These are phyloP conservation scores for Evansstolkia leycettana DNA, from an alignment of 495 filamentous ascomycete genomes.

Conservation along the genomic window DNA sequence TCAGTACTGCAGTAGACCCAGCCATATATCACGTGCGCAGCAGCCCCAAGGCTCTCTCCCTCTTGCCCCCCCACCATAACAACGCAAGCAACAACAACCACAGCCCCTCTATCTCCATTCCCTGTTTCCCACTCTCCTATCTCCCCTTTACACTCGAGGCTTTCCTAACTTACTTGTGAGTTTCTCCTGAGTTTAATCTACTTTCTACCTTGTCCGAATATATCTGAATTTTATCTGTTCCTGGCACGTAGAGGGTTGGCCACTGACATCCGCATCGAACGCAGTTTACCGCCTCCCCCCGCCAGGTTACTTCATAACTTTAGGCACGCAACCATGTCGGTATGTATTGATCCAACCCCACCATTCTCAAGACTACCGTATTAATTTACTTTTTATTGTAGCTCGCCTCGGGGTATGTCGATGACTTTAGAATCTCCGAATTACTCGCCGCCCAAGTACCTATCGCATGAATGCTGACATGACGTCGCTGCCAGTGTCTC, in stretches of 20 bases:
- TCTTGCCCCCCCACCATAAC: not conserved
- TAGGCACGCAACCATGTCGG: conserved; percentile 27
- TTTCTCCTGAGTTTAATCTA: not conserved
- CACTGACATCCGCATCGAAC: not conserved
- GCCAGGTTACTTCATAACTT: not conserved
- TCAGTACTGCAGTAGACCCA: too few species aligned
- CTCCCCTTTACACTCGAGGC: not conserved
- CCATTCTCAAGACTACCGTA: conserved; percentile 7
- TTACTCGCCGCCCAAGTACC: not conserved
- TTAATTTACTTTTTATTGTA: conserved; percentile 8
- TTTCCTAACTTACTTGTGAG: not conserved
- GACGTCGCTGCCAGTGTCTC: conserved; percentile 45
- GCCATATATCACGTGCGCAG: not conserved
- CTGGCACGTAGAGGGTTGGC: too few species aligned
- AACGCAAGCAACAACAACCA: not conserved
- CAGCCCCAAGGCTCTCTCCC: too few species aligned
- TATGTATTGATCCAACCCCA: conserved; percentile 1
- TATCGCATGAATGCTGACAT: not conserved
- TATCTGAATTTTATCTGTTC: too few species aligned
- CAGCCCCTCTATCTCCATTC: conserved; percentile 1
- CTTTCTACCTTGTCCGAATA: not conserved
- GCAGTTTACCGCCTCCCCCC: conserved; percentile 3
- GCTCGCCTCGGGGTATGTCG: conserved; percentile 36
- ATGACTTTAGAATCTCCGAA: not conserved
- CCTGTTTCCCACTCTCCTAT: not conserved